Base-by-base conservation (phyloP, 106 monocot species). In the Triglochin maritima region DNA sequence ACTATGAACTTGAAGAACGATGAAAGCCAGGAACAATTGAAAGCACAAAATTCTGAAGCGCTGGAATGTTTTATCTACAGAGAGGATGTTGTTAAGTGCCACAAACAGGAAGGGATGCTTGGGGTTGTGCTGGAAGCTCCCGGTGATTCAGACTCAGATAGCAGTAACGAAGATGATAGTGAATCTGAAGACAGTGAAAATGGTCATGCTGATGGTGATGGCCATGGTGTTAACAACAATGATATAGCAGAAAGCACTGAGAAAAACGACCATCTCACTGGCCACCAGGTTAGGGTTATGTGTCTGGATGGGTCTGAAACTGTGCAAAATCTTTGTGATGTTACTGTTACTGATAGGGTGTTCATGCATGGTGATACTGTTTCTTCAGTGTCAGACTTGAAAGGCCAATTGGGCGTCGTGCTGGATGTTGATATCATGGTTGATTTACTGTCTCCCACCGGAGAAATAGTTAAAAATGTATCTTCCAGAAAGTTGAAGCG, bases 331-430 rank as follows among this genome's bases (percentile, higher is more conserved):
- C 73, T 84, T 64, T 54, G 50, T 42, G 80, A 82, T 49, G 45
- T 99, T 44, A 64, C 61, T 5, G 82, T 85, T 57, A 68, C 85
- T 3, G 89, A 99, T 69, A 82, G 98, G 62, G 79, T 74, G 42
- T 92, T 99, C 69, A 62, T 89, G 50, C 84, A 84, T 69, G 98
- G 98, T 14, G 86, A 99, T 78, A 73, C 89, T 57, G 84, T 92
- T 65, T 76, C 98, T 61, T 88, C 86, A 59, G 79, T 67, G 68
- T 77, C 84, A 58, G 76, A 99, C 71, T 92, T 88, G 46, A 86
- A 82, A 6, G 98, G 92, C 14, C 92, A 98, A 59, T 75, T 99
- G 71, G 98, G 98, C 41, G 82, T 92, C 72, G 81, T 99, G 11
- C 62, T 82, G 50, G 82, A 99, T 84, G 88, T 99, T 47, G 71